A percentile compares a stretch with the other conserved stretches of the same genome.
These are phyloP conservation scores for Magnolia changhungtana DNA, from an alignment of 164 flowering plant species.

Conservation along the genomic window DNA sequence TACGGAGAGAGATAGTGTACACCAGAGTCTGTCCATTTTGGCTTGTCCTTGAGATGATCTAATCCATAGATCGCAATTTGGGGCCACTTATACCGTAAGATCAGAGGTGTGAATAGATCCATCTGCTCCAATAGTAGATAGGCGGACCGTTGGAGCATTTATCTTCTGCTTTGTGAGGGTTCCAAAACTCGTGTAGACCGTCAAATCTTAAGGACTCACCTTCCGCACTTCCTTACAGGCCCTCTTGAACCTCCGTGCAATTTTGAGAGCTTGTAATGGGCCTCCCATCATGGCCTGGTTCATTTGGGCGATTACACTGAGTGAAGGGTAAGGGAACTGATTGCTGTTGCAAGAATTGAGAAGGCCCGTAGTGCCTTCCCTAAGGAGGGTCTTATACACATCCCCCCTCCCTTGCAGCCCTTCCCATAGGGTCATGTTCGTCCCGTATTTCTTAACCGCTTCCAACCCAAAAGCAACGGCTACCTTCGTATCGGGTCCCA, in stretches of 20 bases:
- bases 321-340: conserved; percentile 52
- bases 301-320: conserved; percentile 39
- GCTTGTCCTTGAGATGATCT: too few relatives aligned
- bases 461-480: conserved; percentile 61
- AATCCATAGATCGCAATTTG: too few relatives aligned
- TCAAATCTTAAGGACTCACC: too few relatives aligned
- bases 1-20: too few relatives aligned
- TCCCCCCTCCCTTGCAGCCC: conserved; percentile 77
- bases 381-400: conserved; percentile 68
- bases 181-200: too few relatives aligned
- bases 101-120: too few relatives aligned
- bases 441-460: conserved; percentile 68
- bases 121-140: too few relatives aligned
- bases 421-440: conserved; percentile 57
- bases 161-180: too few relatives aligned
- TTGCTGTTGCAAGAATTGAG: conserved; percentile 78
- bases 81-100: too few relatives aligned
- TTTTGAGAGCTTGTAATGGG: conserved; percentile 41
- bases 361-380: conserved; percentile 83
- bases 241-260: conserved; percentile 66
- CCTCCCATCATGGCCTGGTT: conserved; percentile 60
- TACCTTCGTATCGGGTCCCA: conserved; percentile 71
- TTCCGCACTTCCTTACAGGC: conserved; percentile 20
- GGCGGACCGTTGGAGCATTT: too few relatives aligned
- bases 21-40: too few relatives aligned